Evolutionary conservation across 2,329 filamentous ascomycete genomes (phyloP).

Genomic region (Cercospora sp.): DNA sequence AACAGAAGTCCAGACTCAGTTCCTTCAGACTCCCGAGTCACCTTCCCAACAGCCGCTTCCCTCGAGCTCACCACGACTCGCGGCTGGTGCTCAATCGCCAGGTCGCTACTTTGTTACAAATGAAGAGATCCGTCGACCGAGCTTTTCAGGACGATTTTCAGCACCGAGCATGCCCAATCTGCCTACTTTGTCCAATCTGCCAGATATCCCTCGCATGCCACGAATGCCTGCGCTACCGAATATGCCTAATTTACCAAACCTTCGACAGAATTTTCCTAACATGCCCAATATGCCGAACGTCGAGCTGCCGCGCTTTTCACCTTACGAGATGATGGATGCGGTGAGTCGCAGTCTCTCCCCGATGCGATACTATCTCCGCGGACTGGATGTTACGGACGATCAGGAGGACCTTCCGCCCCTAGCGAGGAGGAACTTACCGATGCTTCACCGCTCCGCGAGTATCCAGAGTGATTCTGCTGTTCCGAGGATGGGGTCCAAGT

Average conservation of each 20-base stretch:
- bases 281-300: slow-evolving; percentile 33
- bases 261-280: slow-evolving; percentile 21
- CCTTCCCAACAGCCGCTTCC: slow-evolving; percentile 15
- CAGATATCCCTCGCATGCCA: slow-evolving; percentile 34
- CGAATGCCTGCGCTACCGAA: slow-evolving; percentile 36
- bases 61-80: slow-evolving; percentile 23
- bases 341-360: slow-evolving; percentile 48
- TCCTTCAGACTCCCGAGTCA: slow-evolving; percentile 24
- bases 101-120: slow-evolving; percentile 38
- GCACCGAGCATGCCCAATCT: slow-evolving; percentile 36
- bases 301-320: slow-evolving; percentile 44
- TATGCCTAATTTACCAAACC: slow-evolving; percentile 26
- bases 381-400: slow-evolving; percentile 31
- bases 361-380: slow-evolving; percentile 47
- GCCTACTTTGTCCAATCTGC: slow-evolving; percentile 24
- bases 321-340: slow-evolving; percentile 50
- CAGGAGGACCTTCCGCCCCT: background rate
- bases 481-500: slow-evolving; percentile 20
- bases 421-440: background rate
- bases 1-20: slow-evolving; percentile 21
- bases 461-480: slow-evolving; percentile 21
- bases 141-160: slow-evolving; percentile 33
- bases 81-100: slow-evolving; percentile 33
- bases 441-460: slow-evolving; percentile 16
- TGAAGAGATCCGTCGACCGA: slow-evolving; percentile 31